Evolutionary conservation across 257 asterid genomes (phyloP).

Genomic region (Petunia axillaris): DNA sequence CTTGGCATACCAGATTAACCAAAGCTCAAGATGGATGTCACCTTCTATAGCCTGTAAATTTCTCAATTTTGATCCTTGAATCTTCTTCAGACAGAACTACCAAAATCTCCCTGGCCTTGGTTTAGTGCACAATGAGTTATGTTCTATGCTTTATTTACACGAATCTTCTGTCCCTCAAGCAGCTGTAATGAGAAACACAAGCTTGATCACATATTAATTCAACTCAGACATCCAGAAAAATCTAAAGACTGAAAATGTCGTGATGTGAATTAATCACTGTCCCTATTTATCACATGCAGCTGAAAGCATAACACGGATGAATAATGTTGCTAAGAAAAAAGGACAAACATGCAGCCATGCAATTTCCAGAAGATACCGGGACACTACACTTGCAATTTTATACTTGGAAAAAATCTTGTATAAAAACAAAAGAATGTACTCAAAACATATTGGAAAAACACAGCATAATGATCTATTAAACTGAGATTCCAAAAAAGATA

Average conservation of each 20-base stretch:
- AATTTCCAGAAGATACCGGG: too few relatives aligned
- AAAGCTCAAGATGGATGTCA: neutral
- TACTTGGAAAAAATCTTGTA: too few relatives aligned
- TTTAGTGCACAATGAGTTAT: neutral
- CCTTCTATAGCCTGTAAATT: neutral
- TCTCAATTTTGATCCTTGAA: neutral
- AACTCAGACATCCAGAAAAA: neutral
- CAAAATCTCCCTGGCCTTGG: neutral
- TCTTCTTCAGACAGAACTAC: neutral
- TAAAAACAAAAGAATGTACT: too few relatives aligned
- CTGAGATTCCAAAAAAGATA: too few relatives aligned
- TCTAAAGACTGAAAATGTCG: neutral
- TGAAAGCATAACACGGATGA: too few relatives aligned
- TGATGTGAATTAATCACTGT: too few relatives aligned
- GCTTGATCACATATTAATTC: neutral
- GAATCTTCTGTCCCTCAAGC: conserved; percentile 89
- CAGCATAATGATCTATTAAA: too few relatives aligned
- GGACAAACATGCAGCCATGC: too few relatives aligned
- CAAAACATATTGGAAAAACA: too few relatives aligned
- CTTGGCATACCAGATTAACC: neutral
- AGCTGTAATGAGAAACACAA: conserved; percentile 49
- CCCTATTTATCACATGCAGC: too few relatives aligned
- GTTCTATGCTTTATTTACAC: conserved; percentile 79
- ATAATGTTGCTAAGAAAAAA: too few relatives aligned
- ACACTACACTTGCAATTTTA: too few relatives aligned